Evolutionary conservation across 1,139 yeast genomes (phyloP).

Genomic region (Meyerozyma elateridarum): DNA sequence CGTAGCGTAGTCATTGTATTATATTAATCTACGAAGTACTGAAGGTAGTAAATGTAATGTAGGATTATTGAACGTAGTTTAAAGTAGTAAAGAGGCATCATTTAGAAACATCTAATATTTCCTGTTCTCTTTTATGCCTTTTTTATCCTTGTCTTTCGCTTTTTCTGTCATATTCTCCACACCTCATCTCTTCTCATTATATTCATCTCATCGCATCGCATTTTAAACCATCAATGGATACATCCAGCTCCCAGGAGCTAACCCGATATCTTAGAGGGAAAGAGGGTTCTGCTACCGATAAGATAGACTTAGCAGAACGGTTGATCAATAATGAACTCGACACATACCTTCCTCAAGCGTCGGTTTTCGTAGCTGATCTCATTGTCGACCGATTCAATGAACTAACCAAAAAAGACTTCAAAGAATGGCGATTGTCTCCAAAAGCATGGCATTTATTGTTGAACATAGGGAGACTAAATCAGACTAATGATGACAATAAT

Average conservation of each 20-base stretch:
- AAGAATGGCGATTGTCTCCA: constrained; percentile 36
- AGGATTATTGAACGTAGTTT: too few relatives aligned
- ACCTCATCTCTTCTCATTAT: background rate
- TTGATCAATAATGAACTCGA: constrained; percentile 35
- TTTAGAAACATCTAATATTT: too few relatives aligned
- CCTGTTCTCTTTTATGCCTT: too few relatives aligned
- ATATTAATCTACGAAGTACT: too few relatives aligned
- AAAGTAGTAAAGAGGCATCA: too few relatives aligned
- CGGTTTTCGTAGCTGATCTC: constrained; percentile 59
- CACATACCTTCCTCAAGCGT: constrained; percentile 58
- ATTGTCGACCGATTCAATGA: constrained; percentile 64
- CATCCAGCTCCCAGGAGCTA: constrained; percentile 4
- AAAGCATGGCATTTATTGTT: constrained; percentile 46
- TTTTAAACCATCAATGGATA: background rate
- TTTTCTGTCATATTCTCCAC: background rate
- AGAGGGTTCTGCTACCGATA: constrained; percentile 6
- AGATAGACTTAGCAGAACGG: constrained; percentile 12
- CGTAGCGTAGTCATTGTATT: too few relatives aligned
- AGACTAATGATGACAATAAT: too few relatives aligned
- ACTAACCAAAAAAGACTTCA: constrained; percentile 22
- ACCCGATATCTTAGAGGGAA: constrained; percentile 10
- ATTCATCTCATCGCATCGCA: constrained; percentile 3
- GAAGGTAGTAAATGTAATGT: too few relatives aligned
- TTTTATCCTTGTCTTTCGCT: background rate
- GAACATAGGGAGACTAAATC: too few relatives aligned